Evolutionary conservation across 192 early-diverging fungal species (phyloP).

Genomic region (Thamnidium elegans): DNA sequence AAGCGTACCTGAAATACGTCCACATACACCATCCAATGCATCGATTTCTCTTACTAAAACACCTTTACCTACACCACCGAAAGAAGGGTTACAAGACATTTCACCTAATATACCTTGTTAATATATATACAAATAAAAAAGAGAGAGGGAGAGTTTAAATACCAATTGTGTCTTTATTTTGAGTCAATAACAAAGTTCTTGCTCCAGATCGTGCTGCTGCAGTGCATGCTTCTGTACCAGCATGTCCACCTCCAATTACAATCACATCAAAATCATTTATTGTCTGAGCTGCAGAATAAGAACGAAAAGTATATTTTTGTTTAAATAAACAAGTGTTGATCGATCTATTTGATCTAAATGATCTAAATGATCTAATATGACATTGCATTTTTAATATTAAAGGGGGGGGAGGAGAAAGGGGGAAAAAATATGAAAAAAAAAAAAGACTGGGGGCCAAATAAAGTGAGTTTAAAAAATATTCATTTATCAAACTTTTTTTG

Average conservation of each 20-base stretch:
- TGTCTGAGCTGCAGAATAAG: too few species aligned
- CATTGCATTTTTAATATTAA: too few species aligned
- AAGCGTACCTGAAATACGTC: constrained; percentile 55
- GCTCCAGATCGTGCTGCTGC: constrained; percentile 76
- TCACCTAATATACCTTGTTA: constrained; percentile 47
- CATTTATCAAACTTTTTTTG: too few species aligned
- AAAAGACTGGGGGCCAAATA: too few species aligned
- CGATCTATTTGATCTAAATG: too few species aligned
- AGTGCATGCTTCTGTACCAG: constrained; percentile 77
- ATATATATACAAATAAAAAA: background rate
- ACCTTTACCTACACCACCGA: constrained; percentile 85
- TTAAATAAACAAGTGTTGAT: too few species aligned
- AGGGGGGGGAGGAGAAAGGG: too few species aligned
- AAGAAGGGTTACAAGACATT: constrained; percentile 87
- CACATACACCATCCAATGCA: constrained; percentile 82
- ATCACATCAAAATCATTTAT: constrained; percentile 60
- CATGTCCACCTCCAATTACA: constrained; percentile 83
- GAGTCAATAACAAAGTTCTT: constrained; percentile 69
- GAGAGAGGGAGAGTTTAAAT: background rate
- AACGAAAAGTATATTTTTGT: background rate
- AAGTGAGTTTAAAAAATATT: too few species aligned
- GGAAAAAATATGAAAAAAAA: too few species aligned
- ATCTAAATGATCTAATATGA: too few species aligned
- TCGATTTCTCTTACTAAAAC: constrained; percentile 76
- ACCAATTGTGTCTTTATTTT: constrained; percentile 73